These are phyloP conservation scores for Trichoderma parareesei DNA, from an alignment of 495 filamentous ascomycete genomes.

Conservation along the genomic window DNA sequence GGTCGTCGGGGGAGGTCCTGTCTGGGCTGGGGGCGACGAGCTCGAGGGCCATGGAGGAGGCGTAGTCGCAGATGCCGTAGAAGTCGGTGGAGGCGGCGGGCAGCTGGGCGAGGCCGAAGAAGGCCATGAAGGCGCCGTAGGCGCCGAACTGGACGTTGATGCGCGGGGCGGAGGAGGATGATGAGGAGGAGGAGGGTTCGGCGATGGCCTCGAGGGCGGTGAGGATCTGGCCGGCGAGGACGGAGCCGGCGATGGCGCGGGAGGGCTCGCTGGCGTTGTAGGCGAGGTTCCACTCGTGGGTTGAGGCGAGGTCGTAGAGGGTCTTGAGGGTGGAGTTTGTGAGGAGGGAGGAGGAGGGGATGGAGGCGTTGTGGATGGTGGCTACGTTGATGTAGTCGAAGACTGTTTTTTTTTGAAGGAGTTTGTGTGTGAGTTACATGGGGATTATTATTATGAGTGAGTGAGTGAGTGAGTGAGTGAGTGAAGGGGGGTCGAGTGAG, in stretches of 20 bases:
- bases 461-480: no score
- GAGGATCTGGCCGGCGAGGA: conserved; percentile 59
- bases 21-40: conserved; percentile 45
- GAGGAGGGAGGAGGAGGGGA: conserved; percentile 42
- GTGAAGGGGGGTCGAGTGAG: no score
- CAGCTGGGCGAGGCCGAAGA: conserved; percentile 63
- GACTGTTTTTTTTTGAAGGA: conserved; percentile 31
- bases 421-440: no score
- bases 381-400: conserved; percentile 72
- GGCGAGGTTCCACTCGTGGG: conserved; percentile 60
- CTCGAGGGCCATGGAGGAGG: conserved; percentile 61
- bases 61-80: conserved; percentile 60
- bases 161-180: conserved; percentile 26
- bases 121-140: conserved; percentile 63
- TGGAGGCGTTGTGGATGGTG: conserved; percentile 57
- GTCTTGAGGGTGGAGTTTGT: conserved; percentile 42
- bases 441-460: no score
- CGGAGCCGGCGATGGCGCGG: conserved; percentile 46
- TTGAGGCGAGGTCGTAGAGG: conserved; percentile 57
- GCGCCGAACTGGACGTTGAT: conserved; percentile 62
- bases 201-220: conserved; percentile 54
- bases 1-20: conserved; percentile 44
- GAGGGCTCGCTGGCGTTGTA: conserved; percentile 34
- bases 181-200: conserved; percentile 6
- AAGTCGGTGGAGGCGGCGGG: conserved; percentile 50